A percentile compares a stretch with the other conserved stretches of the same genome.
Evolutionary conservation across 2,329 filamentous ascomycete genomes (phyloP).

Genomic region (Aspergillus quadrilineatus): DNA sequence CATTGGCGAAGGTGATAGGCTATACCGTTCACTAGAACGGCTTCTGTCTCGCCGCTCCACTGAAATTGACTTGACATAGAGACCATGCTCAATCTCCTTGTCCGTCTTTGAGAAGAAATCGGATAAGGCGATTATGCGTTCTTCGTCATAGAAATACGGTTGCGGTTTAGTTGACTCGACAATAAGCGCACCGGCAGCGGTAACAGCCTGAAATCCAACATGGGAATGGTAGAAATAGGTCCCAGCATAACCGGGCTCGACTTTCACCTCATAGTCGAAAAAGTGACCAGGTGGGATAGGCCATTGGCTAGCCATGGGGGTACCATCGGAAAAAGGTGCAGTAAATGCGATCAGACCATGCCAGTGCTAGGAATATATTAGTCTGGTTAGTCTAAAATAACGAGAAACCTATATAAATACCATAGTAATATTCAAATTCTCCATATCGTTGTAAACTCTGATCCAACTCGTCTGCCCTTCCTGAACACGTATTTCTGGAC

Average conservation of each 20-base stretch:
- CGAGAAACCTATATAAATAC: constrained; percentile 32
- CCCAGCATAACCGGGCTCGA: constrained; percentile 55
- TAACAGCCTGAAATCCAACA: constrained; percentile 61
- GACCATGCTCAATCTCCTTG: constrained; percentile 49
- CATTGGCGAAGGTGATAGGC: constrained; percentile 39
- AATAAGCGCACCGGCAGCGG: constrained; percentile 58
- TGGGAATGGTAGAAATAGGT: constrained; percentile 71
- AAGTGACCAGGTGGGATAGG: constrained; percentile 61
- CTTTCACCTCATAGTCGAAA: constrained; percentile 67
- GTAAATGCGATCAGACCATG: constrained; percentile 62
- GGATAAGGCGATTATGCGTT: constrained; percentile 55
- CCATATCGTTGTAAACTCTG: constrained; percentile 60
- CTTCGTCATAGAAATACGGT: constrained; percentile 64
- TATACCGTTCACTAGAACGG: constrained; percentile 60
- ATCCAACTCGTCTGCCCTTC: constrained; percentile 53
- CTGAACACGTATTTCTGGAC: constrained; percentile 49
- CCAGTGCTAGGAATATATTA: constrained; percentile 55
- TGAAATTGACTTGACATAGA: constrained; percentile 51
- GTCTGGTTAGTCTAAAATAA: background rate
- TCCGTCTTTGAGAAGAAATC: constrained; percentile 61
- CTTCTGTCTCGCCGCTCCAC: constrained; percentile 61
- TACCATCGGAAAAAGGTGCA: constrained; percentile 65
- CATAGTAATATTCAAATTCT: constrained; percentile 56
- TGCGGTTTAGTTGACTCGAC: constrained; percentile 51
- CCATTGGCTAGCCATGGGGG: constrained; percentile 62